Percentiles rank a stretch among this genome's conserved stretches.
These are phyloP conservation scores for Colletotrichum endophyticum DNA, from an alignment of 2,329 filamentous ascomycete genomes.

Conservation along the genomic window DNA sequence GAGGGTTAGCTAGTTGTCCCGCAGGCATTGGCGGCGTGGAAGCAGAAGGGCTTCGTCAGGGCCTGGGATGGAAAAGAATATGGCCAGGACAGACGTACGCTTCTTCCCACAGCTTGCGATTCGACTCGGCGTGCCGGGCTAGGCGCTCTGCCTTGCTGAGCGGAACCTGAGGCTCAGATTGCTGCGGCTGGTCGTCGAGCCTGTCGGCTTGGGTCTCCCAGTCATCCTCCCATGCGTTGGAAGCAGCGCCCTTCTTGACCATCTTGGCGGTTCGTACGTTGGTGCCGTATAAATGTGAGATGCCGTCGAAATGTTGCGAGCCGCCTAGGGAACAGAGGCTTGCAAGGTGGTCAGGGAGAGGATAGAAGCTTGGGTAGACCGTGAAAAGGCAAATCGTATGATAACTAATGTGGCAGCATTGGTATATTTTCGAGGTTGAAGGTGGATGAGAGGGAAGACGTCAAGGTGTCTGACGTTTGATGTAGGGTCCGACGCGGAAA, in stretches of 20 bases:
- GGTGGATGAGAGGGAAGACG: neutral
- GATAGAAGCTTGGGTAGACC: neutral
- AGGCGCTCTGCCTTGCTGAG: conserved; percentile 78
- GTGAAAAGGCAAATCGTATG: neutral
- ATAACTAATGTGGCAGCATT: conserved; percentile 3
- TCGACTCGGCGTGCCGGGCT: conserved; percentile 81
- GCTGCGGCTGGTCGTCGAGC: conserved; percentile 40
- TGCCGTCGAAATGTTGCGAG: neutral
- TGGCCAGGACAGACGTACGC: conserved; percentile 62
- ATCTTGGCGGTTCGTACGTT: conserved; percentile 35
- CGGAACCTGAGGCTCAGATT: conserved; percentile 38
- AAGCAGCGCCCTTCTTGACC: conserved; percentile 55
- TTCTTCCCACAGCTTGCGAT: conserved; percentile 86
- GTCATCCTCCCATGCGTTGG: conserved; percentile 89
- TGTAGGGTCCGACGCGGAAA: neutral
- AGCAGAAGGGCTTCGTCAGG: too few species aligned
- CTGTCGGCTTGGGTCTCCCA: conserved; percentile 82
- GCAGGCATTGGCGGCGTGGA: neutral
- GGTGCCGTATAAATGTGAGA: neutral
- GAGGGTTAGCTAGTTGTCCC: neutral
- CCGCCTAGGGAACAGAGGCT: neutral
- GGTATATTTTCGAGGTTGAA: neutral
- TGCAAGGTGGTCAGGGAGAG: neutral
- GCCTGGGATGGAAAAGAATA: too few species aligned
- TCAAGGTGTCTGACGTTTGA: neutral